Percentiles rank a stretch among this genome's conserved stretches.
phyloP scores from a whole-genome alignment of 805 yeast species.

The Priceomyces carsonii region DNA sequence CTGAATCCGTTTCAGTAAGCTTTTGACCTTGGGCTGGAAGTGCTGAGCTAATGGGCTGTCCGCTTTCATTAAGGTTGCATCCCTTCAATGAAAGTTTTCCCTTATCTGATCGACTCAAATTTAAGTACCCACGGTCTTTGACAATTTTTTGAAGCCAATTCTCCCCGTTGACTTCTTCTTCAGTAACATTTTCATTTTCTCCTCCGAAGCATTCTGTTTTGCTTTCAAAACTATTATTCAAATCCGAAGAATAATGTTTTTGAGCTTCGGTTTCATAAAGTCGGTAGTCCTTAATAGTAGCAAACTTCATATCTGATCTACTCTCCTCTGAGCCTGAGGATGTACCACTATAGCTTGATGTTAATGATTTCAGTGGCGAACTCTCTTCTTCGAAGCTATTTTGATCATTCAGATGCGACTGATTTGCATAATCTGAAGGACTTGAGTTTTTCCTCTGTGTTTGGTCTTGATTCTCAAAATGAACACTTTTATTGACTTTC shows the following conservation, averaged over 20 bases:
- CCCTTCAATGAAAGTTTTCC: too few species aligned
- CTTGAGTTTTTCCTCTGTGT: neutral
- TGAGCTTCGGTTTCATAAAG: constrained; percentile 7
- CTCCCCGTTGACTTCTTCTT: constrained; percentile 2
- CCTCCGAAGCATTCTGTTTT: neutral
- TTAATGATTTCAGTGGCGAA: constrained; percentile 8
- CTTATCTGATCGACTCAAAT: too few species aligned
- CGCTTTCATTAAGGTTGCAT: too few species aligned
- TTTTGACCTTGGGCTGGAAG: too few species aligned
- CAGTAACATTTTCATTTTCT: neutral
- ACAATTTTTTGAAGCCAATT: constrained; percentile 4
- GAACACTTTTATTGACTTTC: constrained; percentile 11
- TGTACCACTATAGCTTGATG: constrained; percentile 10
- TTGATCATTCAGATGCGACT: too few species aligned
- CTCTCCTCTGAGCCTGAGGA: neutral
- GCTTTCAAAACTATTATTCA: neutral
- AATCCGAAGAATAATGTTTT: constrained; percentile 3
- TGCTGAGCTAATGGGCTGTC: too few species aligned
- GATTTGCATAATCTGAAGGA: too few species aligned
- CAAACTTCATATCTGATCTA: neutral
- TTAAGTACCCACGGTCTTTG: constrained; percentile 3
- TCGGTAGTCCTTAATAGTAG: constrained; percentile 5
- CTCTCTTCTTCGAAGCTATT: neutral
- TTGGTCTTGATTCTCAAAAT: constrained; percentile 9
- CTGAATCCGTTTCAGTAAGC: too few species aligned